Percentiles rank a stretch among this genome's conserved stretches.
Evolutionary conservation across 1,139 yeast species (phyloP).

Genomic region (Ashbya aceris): DNA sequence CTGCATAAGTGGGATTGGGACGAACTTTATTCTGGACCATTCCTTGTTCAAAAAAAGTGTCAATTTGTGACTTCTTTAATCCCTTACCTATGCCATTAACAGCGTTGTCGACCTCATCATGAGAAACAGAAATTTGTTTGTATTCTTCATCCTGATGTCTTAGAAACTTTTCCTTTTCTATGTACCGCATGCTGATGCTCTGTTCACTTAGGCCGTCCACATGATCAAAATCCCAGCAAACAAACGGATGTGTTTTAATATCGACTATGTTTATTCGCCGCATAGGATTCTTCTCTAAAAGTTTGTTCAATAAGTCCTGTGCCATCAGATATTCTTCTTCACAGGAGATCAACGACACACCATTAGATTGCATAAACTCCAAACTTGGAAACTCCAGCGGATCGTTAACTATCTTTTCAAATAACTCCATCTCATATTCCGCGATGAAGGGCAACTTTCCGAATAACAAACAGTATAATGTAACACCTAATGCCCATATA

Average conservation of each 20-base stretch:
- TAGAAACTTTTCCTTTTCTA: conserved; percentile 22
- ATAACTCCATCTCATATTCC: conserved; percentile 76
- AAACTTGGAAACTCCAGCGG: conserved; percentile 53
- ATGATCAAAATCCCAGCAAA: conserved; percentile 29
- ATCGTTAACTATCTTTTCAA: conserved; percentile 68
- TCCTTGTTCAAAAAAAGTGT: neutral
- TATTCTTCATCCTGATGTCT: conserved; percentile 22
- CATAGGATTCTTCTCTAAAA: conserved; percentile 65
- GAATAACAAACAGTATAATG: conserved; percentile 77
- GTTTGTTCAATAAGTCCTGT: conserved; percentile 51
- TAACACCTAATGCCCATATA: conserved; percentile 95
- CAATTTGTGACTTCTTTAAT: conserved; percentile 41
- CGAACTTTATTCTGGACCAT: neutral
- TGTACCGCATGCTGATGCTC: conserved; percentile 10
- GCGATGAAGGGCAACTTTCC: conserved; percentile 90
- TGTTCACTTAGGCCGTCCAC: conserved; percentile 11
- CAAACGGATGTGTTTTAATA: conserved; percentile 72
- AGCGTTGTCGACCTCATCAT: conserved; percentile 65
- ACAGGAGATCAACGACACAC: conserved; percentile 24
- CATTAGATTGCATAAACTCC: conserved; percentile 32
- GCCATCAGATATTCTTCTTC: conserved; percentile 51
- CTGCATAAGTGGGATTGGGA: neutral
- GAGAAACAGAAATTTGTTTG: conserved; percentile 48
- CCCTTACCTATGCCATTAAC: conserved; percentile 70
- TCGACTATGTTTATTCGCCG: conserved; percentile 62